These are phyloP conservation scores for Pleurotus salmoneostramineus DNA, from an alignment of 768 basidiomycete species.

Conservation along the genomic window DNA sequence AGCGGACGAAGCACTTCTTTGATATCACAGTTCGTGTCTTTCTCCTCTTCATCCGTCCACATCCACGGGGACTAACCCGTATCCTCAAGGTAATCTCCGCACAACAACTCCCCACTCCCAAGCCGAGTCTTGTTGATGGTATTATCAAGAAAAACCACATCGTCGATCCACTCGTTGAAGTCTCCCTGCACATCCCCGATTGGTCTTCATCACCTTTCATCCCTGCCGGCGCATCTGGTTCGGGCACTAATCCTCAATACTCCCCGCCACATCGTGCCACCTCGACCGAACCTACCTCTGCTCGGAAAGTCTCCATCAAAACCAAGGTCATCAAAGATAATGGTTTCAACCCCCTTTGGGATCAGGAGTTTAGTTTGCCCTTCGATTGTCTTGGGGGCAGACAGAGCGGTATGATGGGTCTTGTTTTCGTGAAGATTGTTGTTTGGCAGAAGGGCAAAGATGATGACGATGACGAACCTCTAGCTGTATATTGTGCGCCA, in stretches of 20 bases:
- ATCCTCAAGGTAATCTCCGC: slow-evolving; percentile 62
- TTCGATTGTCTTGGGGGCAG: slow-evolving; percentile 74
- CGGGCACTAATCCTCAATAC: slow-evolving; percentile 12
- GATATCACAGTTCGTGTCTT: slow-evolving; percentile 50
- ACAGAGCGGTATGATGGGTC: slow-evolving; percentile 68
- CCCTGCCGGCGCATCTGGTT: slow-evolving; percentile 9
- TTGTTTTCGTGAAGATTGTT: slow-evolving; percentile 80
- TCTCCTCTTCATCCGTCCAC: neutral
- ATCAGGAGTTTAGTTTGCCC: slow-evolving; percentile 63
- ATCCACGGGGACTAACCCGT: neutral
- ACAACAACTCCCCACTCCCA: slow-evolving; percentile 80
- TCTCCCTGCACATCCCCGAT: slow-evolving; percentile 73
- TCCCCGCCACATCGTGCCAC: slow-evolving; percentile 19
- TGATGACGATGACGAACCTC: slow-evolving; percentile 55
- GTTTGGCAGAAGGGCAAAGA: slow-evolving; percentile 60
- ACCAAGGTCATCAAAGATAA: slow-evolving; percentile 77
- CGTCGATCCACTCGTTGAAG: slow-evolving; percentile 76
- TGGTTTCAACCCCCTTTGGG: slow-evolving; percentile 92
- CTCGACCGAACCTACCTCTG: slow-evolving; percentile 22
- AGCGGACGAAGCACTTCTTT: slow-evolving; percentile 55
- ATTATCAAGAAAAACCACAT: slow-evolving; percentile 48
- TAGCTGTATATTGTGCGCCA: slow-evolving; percentile 73
- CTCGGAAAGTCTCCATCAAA: slow-evolving; percentile 45
- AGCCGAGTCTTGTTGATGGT: slow-evolving; percentile 58
- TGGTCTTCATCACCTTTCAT: slow-evolving; percentile 42